These are phyloP conservation scores for Aspergillus brunneoviolaceus DNA, from an alignment of 2,329 filamentous ascomycete species.

Conservation along the genomic window DNA sequence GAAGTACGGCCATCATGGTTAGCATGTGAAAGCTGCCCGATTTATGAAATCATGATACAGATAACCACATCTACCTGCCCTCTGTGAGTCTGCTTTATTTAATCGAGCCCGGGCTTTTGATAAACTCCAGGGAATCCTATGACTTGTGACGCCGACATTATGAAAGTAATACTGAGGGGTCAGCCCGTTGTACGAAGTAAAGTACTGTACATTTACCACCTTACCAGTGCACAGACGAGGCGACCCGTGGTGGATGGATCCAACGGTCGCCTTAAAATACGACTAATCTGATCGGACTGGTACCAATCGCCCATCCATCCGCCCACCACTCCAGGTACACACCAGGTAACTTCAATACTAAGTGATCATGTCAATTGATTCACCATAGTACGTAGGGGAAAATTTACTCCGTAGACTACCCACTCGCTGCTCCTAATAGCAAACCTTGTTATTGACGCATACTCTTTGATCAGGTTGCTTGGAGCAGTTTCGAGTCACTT, in stretches of 20 bases:
- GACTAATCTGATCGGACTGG: slow-evolving; percentile 17
- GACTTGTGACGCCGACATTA: slow-evolving; percentile 4
- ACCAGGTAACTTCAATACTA: background rate
- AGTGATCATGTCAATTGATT: background rate
- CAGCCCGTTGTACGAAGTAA: background rate
- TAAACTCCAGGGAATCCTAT: background rate
- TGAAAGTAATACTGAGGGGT: background rate
- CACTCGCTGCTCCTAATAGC: background rate
- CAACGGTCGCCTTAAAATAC: slow-evolving; percentile 18
- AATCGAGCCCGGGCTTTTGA: background rate
- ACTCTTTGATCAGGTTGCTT: background rate
- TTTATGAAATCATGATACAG: slow-evolving; percentile 2
- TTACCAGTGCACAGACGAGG: slow-evolving; percentile 20
- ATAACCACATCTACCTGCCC: background rate
- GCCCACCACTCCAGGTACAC: slow-evolving; percentile 7
- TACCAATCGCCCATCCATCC: slow-evolving; percentile 2
- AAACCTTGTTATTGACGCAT: background rate
- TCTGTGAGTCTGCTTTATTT: background rate
- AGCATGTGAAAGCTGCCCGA: slow-evolving; percentile 5
- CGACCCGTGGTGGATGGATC: slow-evolving; percentile 20
- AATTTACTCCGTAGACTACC: background rate
- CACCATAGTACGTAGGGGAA: background rate
- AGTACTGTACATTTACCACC: background rate
- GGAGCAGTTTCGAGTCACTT: background rate
- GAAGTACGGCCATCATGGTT: background rate